Conservation (phyloP, 345 rosid genomes). For the Aethionema arabicum region DNA sequence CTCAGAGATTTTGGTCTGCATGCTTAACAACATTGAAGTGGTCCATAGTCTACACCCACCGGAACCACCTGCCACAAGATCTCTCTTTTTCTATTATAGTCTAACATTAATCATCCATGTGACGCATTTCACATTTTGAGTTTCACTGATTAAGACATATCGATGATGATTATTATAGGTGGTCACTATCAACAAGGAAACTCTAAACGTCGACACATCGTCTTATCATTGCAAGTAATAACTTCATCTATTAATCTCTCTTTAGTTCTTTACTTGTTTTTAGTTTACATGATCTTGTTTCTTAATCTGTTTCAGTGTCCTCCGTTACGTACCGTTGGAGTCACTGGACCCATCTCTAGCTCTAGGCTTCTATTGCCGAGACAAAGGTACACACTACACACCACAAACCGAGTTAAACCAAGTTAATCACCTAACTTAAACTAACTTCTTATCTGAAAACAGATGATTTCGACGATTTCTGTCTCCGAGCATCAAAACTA, state of each 20-base stretch:
- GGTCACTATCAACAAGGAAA: slow-evolving; percentile 50
- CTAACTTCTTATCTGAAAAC: slow-evolving; percentile 21
- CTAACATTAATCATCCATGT: neutral
- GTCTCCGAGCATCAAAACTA: slow-evolving; percentile 67
- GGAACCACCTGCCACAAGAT: neutral
- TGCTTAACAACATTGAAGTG: neutral
- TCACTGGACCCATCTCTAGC: slow-evolving; percentile 89
- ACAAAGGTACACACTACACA: slow-evolving; percentile 49
- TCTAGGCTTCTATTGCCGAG: slow-evolving; percentile 82
- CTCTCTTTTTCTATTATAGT: neutral
- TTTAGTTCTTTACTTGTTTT: neutral
- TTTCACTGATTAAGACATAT: neutral
- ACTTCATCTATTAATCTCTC: neutral
- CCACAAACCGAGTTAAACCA: neutral
- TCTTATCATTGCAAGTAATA: slow-evolving; percentile 81
- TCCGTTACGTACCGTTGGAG: slow-evolving; percentile 64
- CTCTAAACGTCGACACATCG: slow-evolving; percentile 68
- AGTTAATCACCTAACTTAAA: neutral
- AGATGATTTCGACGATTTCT: slow-evolving; percentile 80
- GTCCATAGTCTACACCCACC: neutral
- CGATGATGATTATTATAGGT: slow-evolving; percentile 43
- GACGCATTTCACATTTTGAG: neutral
- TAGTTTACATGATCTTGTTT: neutral
- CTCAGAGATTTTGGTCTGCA: neutral
- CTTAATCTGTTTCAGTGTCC: slow-evolving; percentile 43